Conservation (phyloP, 371 early-diverging fungal genomes). For the Mortierella sp. region DNA sequence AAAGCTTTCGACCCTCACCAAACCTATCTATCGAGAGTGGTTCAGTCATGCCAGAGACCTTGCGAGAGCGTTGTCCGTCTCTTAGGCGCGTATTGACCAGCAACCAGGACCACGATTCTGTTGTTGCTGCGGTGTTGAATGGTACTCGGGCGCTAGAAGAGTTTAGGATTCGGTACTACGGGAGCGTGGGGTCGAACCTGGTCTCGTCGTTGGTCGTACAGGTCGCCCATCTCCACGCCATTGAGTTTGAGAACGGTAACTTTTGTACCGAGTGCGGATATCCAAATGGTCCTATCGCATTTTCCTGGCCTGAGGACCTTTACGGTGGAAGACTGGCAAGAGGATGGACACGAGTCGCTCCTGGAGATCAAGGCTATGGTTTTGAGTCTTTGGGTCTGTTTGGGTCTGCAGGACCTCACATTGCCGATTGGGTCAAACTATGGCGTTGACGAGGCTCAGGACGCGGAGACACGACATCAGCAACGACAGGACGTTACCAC, state of each 20-base stretch:
- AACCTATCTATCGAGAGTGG: neutral
- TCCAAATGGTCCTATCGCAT: neutral
- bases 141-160: neutral
- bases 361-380: slow-evolving; percentile 2
- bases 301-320: neutral
- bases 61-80: neutral
- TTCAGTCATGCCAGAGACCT: neutral
- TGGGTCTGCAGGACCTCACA: neutral
- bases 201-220: neutral
- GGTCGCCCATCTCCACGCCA: neutral
- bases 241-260: neutral
- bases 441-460: neutral
- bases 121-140: neutral
- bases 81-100: neutral
- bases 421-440: neutral
- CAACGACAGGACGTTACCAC: neutral
- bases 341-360: neutral
- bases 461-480: neutral
- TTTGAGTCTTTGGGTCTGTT: neutral
- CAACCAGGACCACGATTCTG: slow-evolving; percentile 8
- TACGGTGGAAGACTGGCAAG: neutral
- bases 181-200: neutral
- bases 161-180: neutral
- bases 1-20: neutral
- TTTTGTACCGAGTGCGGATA: neutral